Evolutionary conservation across 2,329 filamentous ascomycete species (phyloP), one percentile per base, ranked within the genome.

Genomic region (Daldinia sp.): DNA sequence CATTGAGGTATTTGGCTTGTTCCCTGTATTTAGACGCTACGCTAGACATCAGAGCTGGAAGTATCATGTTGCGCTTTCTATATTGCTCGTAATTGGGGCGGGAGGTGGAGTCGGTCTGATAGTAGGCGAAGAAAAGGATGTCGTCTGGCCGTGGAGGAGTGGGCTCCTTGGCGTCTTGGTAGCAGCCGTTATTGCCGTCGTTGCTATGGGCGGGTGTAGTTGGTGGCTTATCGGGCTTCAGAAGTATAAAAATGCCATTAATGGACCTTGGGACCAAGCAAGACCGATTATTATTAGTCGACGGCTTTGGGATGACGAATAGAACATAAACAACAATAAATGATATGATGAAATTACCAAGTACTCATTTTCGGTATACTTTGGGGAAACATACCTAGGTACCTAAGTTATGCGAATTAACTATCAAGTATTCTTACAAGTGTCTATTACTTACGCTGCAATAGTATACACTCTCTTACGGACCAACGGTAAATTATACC

Each of bases 211-310:
- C 1, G 91, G 94, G 12, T 98, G 94, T 79, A 97, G 93, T 78
- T 98, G 94, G 95, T 98, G 96, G 94, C 82, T 99, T 70, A 98
- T 99, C 76, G 93, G 94, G 7, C 81, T 99, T 79, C 96, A 99
- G 81, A 95, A 97, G 82, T 99, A 98, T 82, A 99, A 99, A 85
- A 98, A 98, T 79, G 96, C 98, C 81, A 98, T 99, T 73, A 93
- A 94, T 77, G 96, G 96, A 48, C 96, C 96, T 1, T 99, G 96
- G 96, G 96, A 99, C 82, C 94, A 95, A 20, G 96, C 96, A 6
- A 87, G 94, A 77, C 96, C 96, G 9, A 88, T 96, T 63, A 94
- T 96, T 70, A 89, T 93, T 76, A 90, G 90, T 75, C 84, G 89
- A 65, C 83, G 85, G 70, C 82, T 85, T 60, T 88, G 86, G 86